These are phyloP conservation scores for Diutina scorzettiae DNA, from an alignment of 1,139 yeast genomes.

Conservation along the genomic window DNA sequence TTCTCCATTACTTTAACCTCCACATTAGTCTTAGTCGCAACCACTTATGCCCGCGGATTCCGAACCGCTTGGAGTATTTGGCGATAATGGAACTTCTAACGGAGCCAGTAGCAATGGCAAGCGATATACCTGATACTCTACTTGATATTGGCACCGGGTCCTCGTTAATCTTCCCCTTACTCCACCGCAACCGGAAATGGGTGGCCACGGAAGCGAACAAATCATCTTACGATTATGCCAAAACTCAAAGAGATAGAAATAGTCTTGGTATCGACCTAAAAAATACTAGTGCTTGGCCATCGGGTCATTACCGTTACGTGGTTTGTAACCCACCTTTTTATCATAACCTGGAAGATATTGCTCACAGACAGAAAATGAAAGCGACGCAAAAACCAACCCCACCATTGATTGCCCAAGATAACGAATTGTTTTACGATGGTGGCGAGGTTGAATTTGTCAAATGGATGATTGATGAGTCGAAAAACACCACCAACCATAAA, in stretches of 20 bases:
- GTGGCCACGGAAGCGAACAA: neutral
- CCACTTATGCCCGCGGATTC: neutral
- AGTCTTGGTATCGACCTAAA: neutral
- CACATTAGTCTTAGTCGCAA: neutral
- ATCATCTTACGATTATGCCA: neutral
- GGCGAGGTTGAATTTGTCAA: conserved; percentile 2
- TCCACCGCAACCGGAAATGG: neutral
- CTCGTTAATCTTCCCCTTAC: neutral
- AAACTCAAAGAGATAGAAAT: neutral
- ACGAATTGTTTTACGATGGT: neutral
- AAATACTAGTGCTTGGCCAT: neutral
- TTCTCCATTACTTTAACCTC: neutral
- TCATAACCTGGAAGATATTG: neutral
- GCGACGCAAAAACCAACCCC: neutral
- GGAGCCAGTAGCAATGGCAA: neutral
- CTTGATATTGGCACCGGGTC: conserved; percentile 4
- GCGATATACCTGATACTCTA: neutral
- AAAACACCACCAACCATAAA: neutral
- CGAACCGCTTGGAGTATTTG: neutral
- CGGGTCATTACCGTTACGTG: neutral
- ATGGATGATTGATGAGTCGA: conserved; percentile 2
- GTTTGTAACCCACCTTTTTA: conserved; percentile 4
- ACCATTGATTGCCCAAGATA: neutral
- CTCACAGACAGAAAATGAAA: neutral
- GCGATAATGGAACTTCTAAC: neutral